Conservation (phyloP, 1,284 basidiomycete genomes). For the Sporisorium reilianum region DNA sequence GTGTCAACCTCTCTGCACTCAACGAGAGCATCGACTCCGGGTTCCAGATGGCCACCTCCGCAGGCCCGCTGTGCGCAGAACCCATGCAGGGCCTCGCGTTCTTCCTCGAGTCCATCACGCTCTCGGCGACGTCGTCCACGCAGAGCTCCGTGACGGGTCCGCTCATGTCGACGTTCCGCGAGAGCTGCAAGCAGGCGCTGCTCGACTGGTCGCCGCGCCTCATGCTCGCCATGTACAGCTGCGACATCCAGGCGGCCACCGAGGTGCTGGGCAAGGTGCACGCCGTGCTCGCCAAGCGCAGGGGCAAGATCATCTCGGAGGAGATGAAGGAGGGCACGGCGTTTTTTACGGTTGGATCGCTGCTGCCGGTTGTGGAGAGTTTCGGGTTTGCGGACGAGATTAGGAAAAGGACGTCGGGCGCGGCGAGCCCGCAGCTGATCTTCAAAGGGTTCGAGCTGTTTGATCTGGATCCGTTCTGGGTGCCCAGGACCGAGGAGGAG, state of each 20-base stretch:
- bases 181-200: constrained; percentile 87
- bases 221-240: constrained; percentile 98
- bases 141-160: constrained; percentile 85
- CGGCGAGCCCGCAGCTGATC: constrained; percentile 94
- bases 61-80: constrained; percentile 94
- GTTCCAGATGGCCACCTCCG: constrained; percentile 92
- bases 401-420: constrained; percentile 93
- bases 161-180: constrained; percentile 87
- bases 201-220: constrained; percentile 97
- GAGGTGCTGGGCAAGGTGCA: constrained; percentile 99
- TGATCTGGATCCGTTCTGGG: constrained; percentile 91
- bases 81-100: constrained; percentile 94
- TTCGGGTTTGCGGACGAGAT: constrained; percentile 99
- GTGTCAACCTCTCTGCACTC: constrained; percentile 40
- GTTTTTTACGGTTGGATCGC: constrained; percentile 90
- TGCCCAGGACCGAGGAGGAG: constrained; percentile 96
- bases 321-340: constrained; percentile 99
- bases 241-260: constrained; percentile 97
- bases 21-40: constrained; percentile 80
- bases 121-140: constrained; percentile 71
- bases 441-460: constrained; percentile 79
- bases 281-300: constrained; percentile 88
- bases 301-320: constrained; percentile 91
- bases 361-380: constrained; percentile 95
- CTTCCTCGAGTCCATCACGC: constrained; percentile 80